Conservation (phyloP, 352 stramenopile genomes). For the Phytophthora ohioensis region DNA sequence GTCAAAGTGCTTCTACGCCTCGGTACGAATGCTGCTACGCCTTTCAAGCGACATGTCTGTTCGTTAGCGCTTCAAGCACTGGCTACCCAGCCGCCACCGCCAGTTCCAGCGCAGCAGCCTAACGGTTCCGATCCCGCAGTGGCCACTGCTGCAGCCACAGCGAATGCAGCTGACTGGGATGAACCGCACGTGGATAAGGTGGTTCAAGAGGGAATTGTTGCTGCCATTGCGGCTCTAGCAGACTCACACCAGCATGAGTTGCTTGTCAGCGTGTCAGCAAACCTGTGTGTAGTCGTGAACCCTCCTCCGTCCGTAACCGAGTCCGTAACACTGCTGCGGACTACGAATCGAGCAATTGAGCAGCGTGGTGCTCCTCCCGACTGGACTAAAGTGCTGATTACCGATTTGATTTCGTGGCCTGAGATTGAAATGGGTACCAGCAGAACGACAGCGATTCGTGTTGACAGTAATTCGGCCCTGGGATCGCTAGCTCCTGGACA, state of each 20-base stretch:
- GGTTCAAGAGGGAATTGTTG: constrained; percentile 75
- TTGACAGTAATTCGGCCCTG: constrained; percentile 28
- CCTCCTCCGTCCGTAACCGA: constrained; percentile 7
- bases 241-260: constrained; percentile 71
- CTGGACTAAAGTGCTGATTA: constrained; percentile 67
- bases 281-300: constrained; percentile 28
- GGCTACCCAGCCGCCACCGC: constrained; percentile 46
- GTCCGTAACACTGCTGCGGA: constrained; percentile 35
- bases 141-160: constrained; percentile 8
- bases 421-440: constrained; percentile 44
- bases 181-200: constrained; percentile 67
- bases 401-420: constrained; percentile 56
- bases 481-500: constrained; percentile 21
- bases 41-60: constrained; percentile 75
- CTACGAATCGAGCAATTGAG: constrained; percentile 48
- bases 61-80: constrained; percentile 69
- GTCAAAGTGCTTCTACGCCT: constrained; percentile 75
- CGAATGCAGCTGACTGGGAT: constrained; percentile 35
- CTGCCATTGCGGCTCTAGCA: constrained; percentile 63
- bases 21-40: constrained; percentile 45
- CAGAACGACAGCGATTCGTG: constrained; percentile 25
- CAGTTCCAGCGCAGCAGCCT: constrained; percentile 12
- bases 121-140: constrained; percentile 29
- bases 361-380: constrained; percentile 61
- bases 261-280: constrained; percentile 45